These are phyloP conservation scores for Pseudogymnoascus sp. DNA, from an alignment of 2,329 filamentous ascomycete species.

Conservation along the genomic window DNA sequence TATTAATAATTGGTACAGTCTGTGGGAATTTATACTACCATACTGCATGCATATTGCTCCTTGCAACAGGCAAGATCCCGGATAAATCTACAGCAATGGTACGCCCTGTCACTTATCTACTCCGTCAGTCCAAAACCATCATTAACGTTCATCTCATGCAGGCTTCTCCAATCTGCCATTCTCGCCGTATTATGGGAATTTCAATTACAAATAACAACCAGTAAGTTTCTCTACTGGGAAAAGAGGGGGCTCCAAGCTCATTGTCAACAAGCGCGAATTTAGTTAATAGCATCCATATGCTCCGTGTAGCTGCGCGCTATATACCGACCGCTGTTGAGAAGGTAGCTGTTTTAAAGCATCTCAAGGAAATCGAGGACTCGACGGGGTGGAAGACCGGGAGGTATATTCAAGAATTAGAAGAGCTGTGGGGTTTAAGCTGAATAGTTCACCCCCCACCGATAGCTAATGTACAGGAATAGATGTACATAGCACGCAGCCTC, in stretches of 20 bases:
- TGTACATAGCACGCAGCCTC: too few relatives aligned
- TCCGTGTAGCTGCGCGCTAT: not conserved
- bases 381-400: not conserved
- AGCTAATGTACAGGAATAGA: too few relatives aligned
- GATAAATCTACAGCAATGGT: not conserved
- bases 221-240: not conserved
- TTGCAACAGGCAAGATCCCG: not conserved
- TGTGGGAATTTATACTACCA: constrained; percentile 10
- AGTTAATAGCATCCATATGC: not conserved
- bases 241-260: not conserved
- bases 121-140: not conserved
- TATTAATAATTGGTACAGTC: not conserved
- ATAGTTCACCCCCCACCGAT: too few relatives aligned
- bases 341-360: not conserved
- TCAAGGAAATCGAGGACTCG: not conserved
- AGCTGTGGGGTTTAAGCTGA: constrained; percentile 31
- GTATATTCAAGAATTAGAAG: not conserved
- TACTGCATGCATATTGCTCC: constrained; percentile 10
- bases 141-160: not conserved
- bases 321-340: not conserved
- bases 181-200: not conserved
- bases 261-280: not conserved
- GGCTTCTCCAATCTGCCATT: not conserved
- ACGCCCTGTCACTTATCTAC: not conserved
- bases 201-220: not conserved